Evolutionary conservation across 352 stramenopile species (phyloP).

Genomic region (Pelagophyceae sp.): DNA sequence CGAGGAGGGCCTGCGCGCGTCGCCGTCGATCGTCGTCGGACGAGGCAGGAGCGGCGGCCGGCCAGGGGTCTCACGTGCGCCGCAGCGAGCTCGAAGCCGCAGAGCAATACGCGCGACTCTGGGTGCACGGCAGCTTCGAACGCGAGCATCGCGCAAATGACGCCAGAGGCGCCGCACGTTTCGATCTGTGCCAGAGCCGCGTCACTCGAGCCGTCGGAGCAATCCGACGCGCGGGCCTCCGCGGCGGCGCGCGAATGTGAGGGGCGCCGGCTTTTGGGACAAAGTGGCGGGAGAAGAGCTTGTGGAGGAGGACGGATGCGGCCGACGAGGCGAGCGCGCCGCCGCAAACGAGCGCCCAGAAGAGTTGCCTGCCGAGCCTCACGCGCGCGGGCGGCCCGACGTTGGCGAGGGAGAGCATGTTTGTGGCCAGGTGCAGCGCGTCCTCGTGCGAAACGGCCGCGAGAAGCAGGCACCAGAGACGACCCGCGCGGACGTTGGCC

Average conservation of each 20-base stretch:
- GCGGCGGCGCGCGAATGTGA: too few relatives aligned
- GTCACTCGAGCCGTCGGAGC: too few relatives aligned
- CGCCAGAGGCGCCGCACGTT: neutral
- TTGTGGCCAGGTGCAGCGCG: neutral
- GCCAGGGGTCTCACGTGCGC: too few relatives aligned
- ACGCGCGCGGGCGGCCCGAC: neutral
- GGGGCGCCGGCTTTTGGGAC: too few relatives aligned
- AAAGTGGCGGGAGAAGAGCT: neutral
- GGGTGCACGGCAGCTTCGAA: neutral
- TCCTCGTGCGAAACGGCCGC: slow-evolving; percentile 3
- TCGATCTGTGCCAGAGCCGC: neutral
- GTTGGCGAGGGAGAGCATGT: neutral
- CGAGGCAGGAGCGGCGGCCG: too few relatives aligned
- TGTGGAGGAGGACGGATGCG: neutral
- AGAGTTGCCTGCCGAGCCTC: neutral
- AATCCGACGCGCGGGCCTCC: too few relatives aligned
- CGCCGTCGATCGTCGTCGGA: too few relatives aligned
- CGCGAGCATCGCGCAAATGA: neutral
- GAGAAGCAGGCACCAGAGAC: slow-evolving; percentile 7
- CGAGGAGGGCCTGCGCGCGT: too few relatives aligned
- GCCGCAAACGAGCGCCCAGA: neutral
- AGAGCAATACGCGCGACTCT: neutral
- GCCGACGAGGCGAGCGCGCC: neutral
- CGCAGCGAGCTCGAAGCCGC: too few relatives aligned
- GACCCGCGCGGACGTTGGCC: neutral